Conservation (phyloP, 2,329 filamentous ascomycete species). For the Venturia asperata region DNA sequence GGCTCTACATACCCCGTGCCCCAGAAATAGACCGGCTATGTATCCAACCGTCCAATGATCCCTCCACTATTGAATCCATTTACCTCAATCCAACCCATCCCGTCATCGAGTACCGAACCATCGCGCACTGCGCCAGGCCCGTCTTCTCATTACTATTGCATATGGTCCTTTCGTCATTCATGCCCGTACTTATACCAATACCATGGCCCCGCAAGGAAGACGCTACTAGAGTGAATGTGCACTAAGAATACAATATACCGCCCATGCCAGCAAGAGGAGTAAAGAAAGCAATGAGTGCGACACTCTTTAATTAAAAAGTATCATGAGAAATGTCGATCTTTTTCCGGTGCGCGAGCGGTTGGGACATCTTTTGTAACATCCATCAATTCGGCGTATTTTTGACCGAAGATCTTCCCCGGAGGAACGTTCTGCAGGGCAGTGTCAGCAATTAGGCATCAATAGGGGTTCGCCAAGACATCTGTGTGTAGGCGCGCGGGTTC, state of each 20-base stretch:
- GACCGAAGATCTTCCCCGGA: not conserved
- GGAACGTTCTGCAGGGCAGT: not conserved
- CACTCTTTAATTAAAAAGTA: not conserved
- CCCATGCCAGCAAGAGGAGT: conserved; percentile 1
- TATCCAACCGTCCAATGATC: not conserved
- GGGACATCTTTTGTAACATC: conserved; percentile 6
- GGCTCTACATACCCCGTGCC: not conserved
- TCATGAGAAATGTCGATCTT: conserved; percentile 8
- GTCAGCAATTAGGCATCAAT: not conserved
- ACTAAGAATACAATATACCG: conserved; percentile 5
- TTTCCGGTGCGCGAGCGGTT: not conserved
- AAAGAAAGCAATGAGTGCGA: not conserved
- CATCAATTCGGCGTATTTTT: conserved; percentile 7
- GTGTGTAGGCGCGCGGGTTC: not conserved
- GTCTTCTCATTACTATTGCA: conserved; percentile 7
- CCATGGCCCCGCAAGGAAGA: not conserved
- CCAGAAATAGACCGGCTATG: not conserved
- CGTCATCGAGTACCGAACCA: not conserved
- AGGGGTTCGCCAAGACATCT: not conserved
- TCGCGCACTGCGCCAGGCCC: not conserved
- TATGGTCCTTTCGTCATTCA: not conserved
- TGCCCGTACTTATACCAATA: not conserved
- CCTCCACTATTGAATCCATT: not conserved
- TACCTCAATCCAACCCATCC: not conserved
- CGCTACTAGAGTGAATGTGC: not conserved